phyloP scores from a whole-genome alignment of 495 filamentous ascomycete genomes.

The Aspergillus ostianus region DNA sequence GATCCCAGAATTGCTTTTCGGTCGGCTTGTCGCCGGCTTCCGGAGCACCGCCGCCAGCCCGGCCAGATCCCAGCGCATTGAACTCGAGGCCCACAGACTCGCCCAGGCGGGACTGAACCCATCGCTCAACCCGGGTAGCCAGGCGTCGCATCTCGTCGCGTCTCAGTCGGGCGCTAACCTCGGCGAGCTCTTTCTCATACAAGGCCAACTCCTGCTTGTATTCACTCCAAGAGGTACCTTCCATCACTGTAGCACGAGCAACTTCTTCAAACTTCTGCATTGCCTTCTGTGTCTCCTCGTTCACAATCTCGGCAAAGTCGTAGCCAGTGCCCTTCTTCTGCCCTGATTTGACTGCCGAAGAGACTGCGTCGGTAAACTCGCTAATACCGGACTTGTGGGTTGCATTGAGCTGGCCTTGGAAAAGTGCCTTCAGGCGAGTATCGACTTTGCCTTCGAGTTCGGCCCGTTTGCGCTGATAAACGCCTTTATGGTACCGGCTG shows the following conservation, averaged over 20 bases:
- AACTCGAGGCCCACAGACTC: constrained; percentile 92
- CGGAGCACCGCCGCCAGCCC: constrained; percentile 75
- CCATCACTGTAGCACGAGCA: constrained; percentile 68
- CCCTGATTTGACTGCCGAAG: constrained; percentile 75
- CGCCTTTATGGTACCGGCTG: constrained; percentile 92
- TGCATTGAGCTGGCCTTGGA: constrained; percentile 80
- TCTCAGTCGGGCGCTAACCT: constrained; percentile 75
- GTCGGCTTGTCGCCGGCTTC: constrained; percentile 69
- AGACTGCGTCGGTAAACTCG: constrained; percentile 86
- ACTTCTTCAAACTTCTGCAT: constrained; percentile 74
- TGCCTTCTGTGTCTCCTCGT: constrained; percentile 71
- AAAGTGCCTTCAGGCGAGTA: constrained; percentile 77
- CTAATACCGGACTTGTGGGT: constrained; percentile 85
- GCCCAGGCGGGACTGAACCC: constrained; percentile 80
- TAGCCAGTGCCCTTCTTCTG: constrained; percentile 88
- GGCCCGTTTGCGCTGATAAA: constrained; percentile 77
- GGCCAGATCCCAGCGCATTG: constrained; percentile 85
- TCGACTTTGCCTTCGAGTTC: constrained; percentile 89
- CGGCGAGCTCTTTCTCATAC: constrained; percentile 78
- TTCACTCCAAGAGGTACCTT: constrained; percentile 79
- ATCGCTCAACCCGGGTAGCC: constrained; percentile 84
- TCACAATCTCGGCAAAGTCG: constrained; percentile 93
- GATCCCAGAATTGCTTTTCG: constrained; percentile 92
- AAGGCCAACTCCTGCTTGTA: constrained; percentile 61
- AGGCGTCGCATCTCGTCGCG: constrained; percentile 95